Conservation (phyloP, 257 asterid genomes). For the Primulina huaijiensis region DNA sequence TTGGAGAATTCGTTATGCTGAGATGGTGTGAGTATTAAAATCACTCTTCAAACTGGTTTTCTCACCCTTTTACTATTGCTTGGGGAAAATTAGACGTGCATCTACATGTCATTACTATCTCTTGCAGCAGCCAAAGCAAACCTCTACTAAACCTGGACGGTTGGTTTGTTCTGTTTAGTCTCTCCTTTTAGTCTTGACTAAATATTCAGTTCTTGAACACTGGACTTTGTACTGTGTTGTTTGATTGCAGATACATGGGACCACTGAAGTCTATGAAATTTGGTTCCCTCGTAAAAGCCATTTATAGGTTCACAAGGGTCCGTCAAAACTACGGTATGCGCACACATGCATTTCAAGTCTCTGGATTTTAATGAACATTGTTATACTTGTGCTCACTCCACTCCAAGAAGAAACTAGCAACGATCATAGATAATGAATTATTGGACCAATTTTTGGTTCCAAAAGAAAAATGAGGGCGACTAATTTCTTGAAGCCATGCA, state of each 20-base stretch:
- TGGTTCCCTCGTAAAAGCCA: constrained; percentile 76
- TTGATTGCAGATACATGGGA: constrained; percentile 61
- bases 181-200: constrained; percentile 9
- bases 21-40: constrained; percentile 70
- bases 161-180: not conserved
- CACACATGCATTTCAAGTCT: constrained; percentile 12
- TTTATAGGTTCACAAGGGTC: constrained; percentile 69
- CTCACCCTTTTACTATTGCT: constrained; percentile 5
- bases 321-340: constrained; percentile 70
- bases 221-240: not conserved
- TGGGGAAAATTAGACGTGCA: constrained; percentile 1
- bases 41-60: not conserved
- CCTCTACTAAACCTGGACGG: not conserved
- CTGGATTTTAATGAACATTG: constrained; percentile 12
- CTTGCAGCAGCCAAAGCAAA: not conserved
- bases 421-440: not conserved
- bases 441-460: not conserved
- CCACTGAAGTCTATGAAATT: constrained; percentile 56
- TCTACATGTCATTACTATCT: not conserved
- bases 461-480: not conserved
- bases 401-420: not conserved
- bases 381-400: not conserved
- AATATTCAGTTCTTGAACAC: not conserved
- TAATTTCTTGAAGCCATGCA: not conserved
- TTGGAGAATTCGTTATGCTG: constrained; percentile 95